Evolutionary conservation across 192 early-diverging fungal species (phyloP), one percentile per base, ranked within the genome.

Genomic region (Endogone sp.): DNA sequence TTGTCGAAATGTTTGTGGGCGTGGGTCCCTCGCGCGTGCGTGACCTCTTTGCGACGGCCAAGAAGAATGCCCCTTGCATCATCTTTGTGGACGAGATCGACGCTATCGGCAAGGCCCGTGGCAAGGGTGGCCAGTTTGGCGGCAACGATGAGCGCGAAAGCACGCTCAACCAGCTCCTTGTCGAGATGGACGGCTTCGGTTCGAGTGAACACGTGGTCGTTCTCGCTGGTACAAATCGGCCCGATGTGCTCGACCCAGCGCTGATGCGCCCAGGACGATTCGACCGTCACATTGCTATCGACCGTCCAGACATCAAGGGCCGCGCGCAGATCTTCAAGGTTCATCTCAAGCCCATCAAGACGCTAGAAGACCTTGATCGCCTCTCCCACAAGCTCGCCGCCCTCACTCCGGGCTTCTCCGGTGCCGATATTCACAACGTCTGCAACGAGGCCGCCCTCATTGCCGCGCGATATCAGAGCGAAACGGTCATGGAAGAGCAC

Each of bases 1-100:
- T 99, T 72, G 93, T 98, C 28, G 98, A 99, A 78, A 99, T 99
- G 98, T 99, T 99, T 94, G 98, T 99, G 25, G 98, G 98, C 74
- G 98, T 99, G 24, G 98, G 98, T 24, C 92, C 85, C 32, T 87
- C 85, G 25, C 90, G 98, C 29, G 96, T 99, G 3, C 89, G 98
- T 32, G 98, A 99, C 73, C 75, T 99, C 68, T 99, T 99, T 83
- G 89, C 94, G 20, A 98, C 86, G 49, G 98, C 98, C 67, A 97
- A 97, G 82, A 98, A 98, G 84, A 88, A 95, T 71, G 86, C 95
- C 13, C 98, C 98, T 11, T 97, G 95, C 84, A 99, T 99, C 64
- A 95, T 99, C 73, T 99, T 99, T 83, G 95, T 99, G 25, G 97
- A 99, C 67, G 97, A 99, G 83, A 99, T 99, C 71, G 97, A 99